Percentiles rank a stretch among this genome's conserved stretches.
Conservation (phyloP, 1,284 basidiomycete genomes). For the Gomphus bonarii region DNA sequence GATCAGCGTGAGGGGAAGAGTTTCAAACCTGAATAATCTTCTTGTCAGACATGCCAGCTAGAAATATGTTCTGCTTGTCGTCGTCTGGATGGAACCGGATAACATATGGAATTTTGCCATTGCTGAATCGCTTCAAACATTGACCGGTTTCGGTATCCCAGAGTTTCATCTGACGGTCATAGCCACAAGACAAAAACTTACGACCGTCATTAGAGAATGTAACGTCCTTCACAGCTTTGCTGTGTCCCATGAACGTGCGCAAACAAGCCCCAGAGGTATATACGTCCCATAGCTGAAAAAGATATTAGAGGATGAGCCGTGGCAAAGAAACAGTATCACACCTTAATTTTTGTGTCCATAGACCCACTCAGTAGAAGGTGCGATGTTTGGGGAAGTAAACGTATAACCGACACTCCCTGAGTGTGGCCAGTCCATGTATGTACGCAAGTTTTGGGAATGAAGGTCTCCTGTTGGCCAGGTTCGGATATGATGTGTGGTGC, state of each 20-base stretch:
- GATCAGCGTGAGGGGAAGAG: not conserved
- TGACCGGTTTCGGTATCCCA: constrained; percentile 99
- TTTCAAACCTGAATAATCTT: constrained; percentile 86
- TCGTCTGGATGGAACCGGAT: constrained; percentile 92
- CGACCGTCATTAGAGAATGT: constrained; percentile 90
- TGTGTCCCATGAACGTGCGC: constrained; percentile 95
- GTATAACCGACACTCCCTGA: constrained; percentile 89
- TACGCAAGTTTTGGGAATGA: constrained; percentile 90
- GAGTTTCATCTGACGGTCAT: constrained; percentile 95
- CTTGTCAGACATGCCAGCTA: constrained; percentile 98
- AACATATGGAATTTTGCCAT: constrained; percentile 94
- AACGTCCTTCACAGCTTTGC: constrained; percentile 93
- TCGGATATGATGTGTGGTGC: constrained; percentile 75
- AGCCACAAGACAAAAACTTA: constrained; percentile 86
- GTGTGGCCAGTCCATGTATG: constrained; percentile 99
- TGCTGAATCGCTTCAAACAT: constrained; percentile 91
- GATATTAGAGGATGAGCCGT: constrained; percentile 7
- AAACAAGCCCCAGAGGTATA: constrained; percentile 96
- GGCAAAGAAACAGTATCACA: constrained; percentile 24
- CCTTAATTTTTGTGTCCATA: constrained; percentile 99
- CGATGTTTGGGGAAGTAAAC: constrained; percentile 86
- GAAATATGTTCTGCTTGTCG: constrained; percentile 93
- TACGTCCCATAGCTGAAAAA: constrained; percentile 85
- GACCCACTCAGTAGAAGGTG: constrained; percentile 90
- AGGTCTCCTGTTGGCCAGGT: constrained; percentile 80